Conservation (phyloP, 768 basidiomycete genomes). For the Tricholoma furcatifolium region DNA sequence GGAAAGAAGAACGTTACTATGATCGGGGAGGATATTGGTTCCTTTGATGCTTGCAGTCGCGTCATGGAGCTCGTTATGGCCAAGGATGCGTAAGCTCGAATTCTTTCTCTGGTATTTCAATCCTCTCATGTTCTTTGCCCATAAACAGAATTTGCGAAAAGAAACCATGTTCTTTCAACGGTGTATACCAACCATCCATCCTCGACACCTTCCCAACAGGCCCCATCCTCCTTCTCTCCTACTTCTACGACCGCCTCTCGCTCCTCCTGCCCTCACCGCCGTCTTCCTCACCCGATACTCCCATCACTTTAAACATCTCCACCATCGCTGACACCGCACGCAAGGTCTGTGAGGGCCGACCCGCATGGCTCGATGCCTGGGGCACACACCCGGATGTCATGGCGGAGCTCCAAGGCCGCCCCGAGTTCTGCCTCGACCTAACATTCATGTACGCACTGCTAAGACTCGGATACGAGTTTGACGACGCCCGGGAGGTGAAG, state of each 20-base stretch:
- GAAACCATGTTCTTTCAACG: slow-evolving; percentile 96
- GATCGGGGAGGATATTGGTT: slow-evolving; percentile 78
- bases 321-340: slow-evolving; percentile 64
- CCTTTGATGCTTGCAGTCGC: slow-evolving; percentile 83
- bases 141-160: slow-evolving; percentile 71
- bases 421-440: slow-evolving; percentile 94
- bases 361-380: slow-evolving; percentile 57
- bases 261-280: slow-evolving; percentile 54
- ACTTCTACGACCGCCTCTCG: slow-evolving; percentile 93
- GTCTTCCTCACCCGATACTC: slow-evolving; percentile 6
- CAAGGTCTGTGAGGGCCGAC: slow-evolving; percentile 70
- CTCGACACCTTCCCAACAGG: slow-evolving; percentile 86
- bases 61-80: slow-evolving; percentile 88
- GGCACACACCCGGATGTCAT: slow-evolving; percentile 31
- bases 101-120: not conserved
- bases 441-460: slow-evolving; percentile 93
- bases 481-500: slow-evolving; percentile 59
- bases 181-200: slow-evolving; percentile 94
- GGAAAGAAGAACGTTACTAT: slow-evolving; percentile 73
- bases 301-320: slow-evolving; percentile 35
- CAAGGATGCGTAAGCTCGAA: slow-evolving; percentile 79
- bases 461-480: slow-evolving; percentile 88
- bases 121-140: not conserved
- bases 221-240: slow-evolving; percentile 88
- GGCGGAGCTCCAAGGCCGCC: slow-evolving; percentile 74